These are phyloP conservation scores for Phaeosphaeria sp. DNA, from an alignment of 2,329 filamentous ascomycete genomes.

Conservation along the genomic window DNA sequence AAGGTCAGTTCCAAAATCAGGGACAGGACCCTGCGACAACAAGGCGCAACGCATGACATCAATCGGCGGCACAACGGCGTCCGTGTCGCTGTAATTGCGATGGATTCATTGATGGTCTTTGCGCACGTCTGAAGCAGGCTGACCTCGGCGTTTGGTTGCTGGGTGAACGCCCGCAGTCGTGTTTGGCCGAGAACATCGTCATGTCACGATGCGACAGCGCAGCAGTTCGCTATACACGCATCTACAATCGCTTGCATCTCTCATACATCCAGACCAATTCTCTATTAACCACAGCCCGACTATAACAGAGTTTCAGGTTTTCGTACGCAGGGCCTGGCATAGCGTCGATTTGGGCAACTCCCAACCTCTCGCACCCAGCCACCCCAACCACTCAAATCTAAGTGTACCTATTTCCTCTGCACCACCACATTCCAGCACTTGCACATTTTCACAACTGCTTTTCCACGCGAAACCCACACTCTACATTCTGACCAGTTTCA, in stretches of 20 bases:
- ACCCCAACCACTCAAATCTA: slow-evolving; percentile 28
- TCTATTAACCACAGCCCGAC: background rate
- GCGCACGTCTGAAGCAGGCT: background rate
- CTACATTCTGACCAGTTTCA: slow-evolving; percentile 4
- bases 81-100: background rate
- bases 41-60: background rate
- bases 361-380: slow-evolving; percentile 40
- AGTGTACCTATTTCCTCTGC: slow-evolving; percentile 42
- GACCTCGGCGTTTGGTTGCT: slow-evolving; percentile 11
- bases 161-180: slow-evolving; percentile 17
- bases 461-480: background rate
- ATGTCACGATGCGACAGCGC: slow-evolving; percentile 4
- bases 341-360: slow-evolving; percentile 10
- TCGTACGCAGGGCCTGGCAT: background rate
- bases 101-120: background rate
- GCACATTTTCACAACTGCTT: slow-evolving; percentile 10
- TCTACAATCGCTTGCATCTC: slow-evolving; percentile 3
- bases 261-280: background rate
- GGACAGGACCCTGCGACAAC: background rate
- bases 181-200: slow-evolving; percentile 3
- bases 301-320: slow-evolving; percentile 2
- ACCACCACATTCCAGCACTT: slow-evolving; percentile 10
- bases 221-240: slow-evolving; percentile 8
- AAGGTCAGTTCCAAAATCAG: background rate
- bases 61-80: background rate